phyloP scores from a whole-genome alignment of 2,329 filamentous ascomycete genomes.

The Hypomyces perniciosus region DNA sequence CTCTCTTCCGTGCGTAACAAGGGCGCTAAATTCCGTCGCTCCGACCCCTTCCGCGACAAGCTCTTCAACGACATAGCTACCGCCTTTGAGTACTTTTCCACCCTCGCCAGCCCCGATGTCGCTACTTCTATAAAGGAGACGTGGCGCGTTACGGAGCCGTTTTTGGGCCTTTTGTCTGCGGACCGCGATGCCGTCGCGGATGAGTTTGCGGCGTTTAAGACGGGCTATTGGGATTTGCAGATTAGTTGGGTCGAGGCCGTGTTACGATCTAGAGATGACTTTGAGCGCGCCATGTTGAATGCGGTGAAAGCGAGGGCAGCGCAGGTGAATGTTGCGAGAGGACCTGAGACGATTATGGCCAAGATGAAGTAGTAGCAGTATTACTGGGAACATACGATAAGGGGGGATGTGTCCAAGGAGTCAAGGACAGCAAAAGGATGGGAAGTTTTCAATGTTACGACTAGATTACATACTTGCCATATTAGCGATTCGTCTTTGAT shows the following conservation, averaged over 20 bases:
- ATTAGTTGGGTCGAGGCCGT: conserved; percentile 95
- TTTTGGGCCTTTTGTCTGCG: conserved; percentile 71
- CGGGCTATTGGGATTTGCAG: conserved; percentile 86
- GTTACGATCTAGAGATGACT: conserved; percentile 80
- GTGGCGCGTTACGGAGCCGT: conserved; percentile 84
- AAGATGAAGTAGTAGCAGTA: conserved; percentile 61
- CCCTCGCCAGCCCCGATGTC: conserved; percentile 64
- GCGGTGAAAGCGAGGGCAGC: conserved; percentile 84
- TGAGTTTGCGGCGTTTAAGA: conserved; percentile 79
- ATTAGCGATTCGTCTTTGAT: conserved; percentile 8
- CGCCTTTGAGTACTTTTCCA: conserved; percentile 82
- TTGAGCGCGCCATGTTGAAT: conserved; percentile 84
- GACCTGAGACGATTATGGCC: conserved; percentile 88
- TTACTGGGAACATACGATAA: too few species aligned
- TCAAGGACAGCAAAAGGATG: too few species aligned
- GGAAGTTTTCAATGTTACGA: conserved; percentile 3
- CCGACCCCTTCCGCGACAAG: conserved; percentile 86
- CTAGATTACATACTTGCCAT: conserved; percentile 8
- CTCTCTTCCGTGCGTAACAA: conserved; percentile 81
- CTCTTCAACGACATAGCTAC: conserved; percentile 89
- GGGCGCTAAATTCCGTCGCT: conserved; percentile 77
- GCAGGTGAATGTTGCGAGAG: conserved; percentile 73
- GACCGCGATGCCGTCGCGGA: conserved; percentile 68
- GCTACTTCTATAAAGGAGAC: conserved; percentile 73
- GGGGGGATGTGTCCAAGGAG: too few species aligned